Evolutionary conservation across 2,329 filamentous ascomycete genomes (phyloP), one percentile per base, ranked within the genome.

Genomic region (Apiospora kogelbergensis): DNA sequence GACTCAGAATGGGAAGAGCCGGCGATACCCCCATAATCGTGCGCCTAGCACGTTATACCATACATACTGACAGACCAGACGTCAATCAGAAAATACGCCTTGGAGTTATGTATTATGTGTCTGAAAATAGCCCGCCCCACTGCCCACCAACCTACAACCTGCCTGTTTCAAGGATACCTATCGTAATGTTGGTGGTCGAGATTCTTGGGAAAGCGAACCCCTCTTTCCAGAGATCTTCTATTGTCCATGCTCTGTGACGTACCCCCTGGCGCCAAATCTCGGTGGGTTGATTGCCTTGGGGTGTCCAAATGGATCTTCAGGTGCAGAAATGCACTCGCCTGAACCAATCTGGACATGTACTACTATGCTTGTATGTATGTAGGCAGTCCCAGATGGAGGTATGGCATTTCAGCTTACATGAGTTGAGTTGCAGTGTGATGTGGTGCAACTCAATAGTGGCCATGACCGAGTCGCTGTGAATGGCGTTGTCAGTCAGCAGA

Each of bases 221-320:
- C 53, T 60, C 53, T 60, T 60, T 60, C 53, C 48, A 57, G 46
- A 33, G 53, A 60, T 60, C 53, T 60, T 37, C 53, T 26, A 57
- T 33, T 20, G 30, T 30, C 30, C 17, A 37, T n/a, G 53, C 17
- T 20, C 30, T 60, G 53, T 60, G 53, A 60, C 53, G 53, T 60
- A 60, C 30, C 53, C 53, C 53, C 30, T 60, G 3, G 30, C 10
- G 2, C 53, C 20, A 37, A 53, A 37, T 57, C 26, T 57, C 15
- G 48, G 48, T 33, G 48, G 48, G 33, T 57, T 57, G 26, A 57
- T 57, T 57, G 26, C 48, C 17, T 33, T 57, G 26, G 48, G 44
- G 5, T 26, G 26, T 57, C 48, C 13, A 57, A 42, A 42, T 42
- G 40, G 40, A 57, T 60, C 26, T 60, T 60, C 30, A 60, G 33